phyloP scores from a whole-genome alignment of 2,329 filamentous ascomycete genomes.

The Triangularia verruculosa region DNA sequence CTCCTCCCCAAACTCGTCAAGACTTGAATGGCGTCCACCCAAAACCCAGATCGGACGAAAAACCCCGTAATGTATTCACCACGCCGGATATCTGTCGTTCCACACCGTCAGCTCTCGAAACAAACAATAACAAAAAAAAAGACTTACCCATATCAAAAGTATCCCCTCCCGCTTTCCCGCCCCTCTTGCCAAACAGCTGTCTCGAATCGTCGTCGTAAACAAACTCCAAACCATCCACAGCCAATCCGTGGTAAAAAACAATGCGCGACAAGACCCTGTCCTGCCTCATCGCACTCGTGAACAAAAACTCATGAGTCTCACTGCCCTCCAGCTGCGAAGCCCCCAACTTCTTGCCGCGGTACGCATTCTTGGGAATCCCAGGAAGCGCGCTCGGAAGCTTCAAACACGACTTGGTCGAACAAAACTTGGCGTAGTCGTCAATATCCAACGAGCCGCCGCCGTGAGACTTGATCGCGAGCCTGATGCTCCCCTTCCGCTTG shows the following conservation, averaged over 20 bases:
- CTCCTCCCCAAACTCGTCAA: slow-evolving; percentile 84
- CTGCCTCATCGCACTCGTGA: slow-evolving; percentile 64
- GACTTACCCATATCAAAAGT: slow-evolving; percentile 70
- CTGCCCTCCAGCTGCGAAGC: slow-evolving; percentile 68
- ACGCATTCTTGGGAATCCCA: slow-evolving; percentile 64
- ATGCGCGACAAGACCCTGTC: slow-evolving; percentile 74
- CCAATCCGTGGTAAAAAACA: slow-evolving; percentile 71
- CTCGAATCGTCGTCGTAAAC: slow-evolving; percentile 82
- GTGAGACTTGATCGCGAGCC: slow-evolving; percentile 71
- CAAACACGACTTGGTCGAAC: slow-evolving; percentile 68
- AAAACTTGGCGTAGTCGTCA: slow-evolving; percentile 69
- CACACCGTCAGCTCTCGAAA: not conserved
- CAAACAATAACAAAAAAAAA: not conserved
- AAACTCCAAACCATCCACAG: slow-evolving; percentile 86
- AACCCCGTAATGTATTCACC: slow-evolving; percentile 90
- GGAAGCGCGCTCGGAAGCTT: slow-evolving; percentile 62
- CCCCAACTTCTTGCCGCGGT: slow-evolving; percentile 72
- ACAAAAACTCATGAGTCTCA: slow-evolving; percentile 67
- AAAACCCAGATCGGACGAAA: slow-evolving; percentile 71
- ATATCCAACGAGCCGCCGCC: slow-evolving; percentile 72
- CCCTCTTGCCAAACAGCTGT: slow-evolving; percentile 82
- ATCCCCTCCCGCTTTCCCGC: slow-evolving; percentile 66
- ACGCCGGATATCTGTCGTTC: slow-evolving; percentile 69
- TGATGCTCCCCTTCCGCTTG: slow-evolving; percentile 68
- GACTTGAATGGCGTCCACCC: slow-evolving; percentile 87